Evolutionary conservation across 164 flowering plant genomes (phyloP).

Genomic region (Saururus chinensis): DNA sequence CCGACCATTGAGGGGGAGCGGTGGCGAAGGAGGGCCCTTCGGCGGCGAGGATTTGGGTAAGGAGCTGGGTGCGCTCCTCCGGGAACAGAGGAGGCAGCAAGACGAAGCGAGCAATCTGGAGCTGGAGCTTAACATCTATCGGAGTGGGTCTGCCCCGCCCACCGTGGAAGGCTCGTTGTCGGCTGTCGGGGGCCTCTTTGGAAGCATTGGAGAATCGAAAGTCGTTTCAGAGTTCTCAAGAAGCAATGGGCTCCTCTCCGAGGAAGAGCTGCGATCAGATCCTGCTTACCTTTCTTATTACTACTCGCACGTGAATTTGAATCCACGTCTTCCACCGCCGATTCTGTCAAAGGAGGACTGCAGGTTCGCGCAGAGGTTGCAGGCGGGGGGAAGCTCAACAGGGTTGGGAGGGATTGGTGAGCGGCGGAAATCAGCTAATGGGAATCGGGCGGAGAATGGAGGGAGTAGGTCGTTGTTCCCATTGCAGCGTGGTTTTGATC

Average conservation of each 20-base stretch:
- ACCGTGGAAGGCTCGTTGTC: constrained; percentile 70
- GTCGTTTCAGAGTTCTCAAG: constrained; percentile 2
- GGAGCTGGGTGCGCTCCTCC: constrained; percentile 28
- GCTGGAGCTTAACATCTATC: constrained; percentile 39
- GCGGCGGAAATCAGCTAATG: constrained; percentile 32
- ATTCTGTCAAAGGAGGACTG: constrained; percentile 67
- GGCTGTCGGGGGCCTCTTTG: constrained; percentile 51
- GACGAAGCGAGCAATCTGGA: constrained; percentile 34
- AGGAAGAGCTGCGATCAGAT: constrained; percentile 62
- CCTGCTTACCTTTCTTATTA: constrained; percentile 66
- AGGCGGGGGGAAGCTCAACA: constrained; percentile 17
- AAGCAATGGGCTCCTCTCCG: constrained; percentile 19
- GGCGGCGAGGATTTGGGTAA: constrained; percentile 38
- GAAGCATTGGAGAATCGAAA: constrained; percentile 7
- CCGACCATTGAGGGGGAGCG: constrained; percentile 28
- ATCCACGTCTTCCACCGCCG: constrained; percentile 80
- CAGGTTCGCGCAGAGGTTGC: constrained; percentile 54
- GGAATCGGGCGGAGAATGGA: constrained; percentile 8
- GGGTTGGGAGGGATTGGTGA: constrained; percentile 55
- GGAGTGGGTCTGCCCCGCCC: constrained; percentile 95
- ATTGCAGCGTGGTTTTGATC: constrained; percentile 34
- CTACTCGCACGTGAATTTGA: constrained; percentile 53
- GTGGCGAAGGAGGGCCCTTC: too few species aligned
- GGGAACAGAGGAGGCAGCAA: constrained; percentile 32
- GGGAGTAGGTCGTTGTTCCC: constrained; percentile 37